phyloP scores from a whole-genome alignment of 2,329 filamentous ascomycete genomes.

The Sclerotinia glacialis region DNA sequence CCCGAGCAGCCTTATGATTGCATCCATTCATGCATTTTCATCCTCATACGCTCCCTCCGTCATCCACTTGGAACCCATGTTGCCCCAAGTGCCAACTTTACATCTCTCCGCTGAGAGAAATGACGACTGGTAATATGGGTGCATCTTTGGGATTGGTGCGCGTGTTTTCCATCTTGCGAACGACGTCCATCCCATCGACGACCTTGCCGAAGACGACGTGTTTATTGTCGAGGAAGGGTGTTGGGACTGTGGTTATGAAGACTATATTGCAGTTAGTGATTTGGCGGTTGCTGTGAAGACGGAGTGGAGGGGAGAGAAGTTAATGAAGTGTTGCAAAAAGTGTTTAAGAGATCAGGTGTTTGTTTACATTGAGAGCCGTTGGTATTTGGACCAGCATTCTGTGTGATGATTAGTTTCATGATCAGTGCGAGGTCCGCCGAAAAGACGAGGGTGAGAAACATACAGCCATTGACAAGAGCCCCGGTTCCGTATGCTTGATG shows the following conservation, averaged over 20 bases:
- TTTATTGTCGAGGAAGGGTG: slow-evolving; percentile 85
- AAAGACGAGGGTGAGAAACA: slow-evolving; percentile 40
- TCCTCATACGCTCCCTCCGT: neutral
- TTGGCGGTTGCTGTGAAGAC: slow-evolving; percentile 43
- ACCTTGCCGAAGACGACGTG: slow-evolving; percentile 96
- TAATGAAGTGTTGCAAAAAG: neutral
- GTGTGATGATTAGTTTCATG: slow-evolving; percentile 18
- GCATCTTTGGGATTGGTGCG: slow-evolving; percentile 75
- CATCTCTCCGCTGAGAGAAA: slow-evolving; percentile 93
- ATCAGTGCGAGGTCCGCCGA: neutral
- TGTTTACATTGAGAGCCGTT: slow-evolving; percentile 76
- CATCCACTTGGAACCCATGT: neutral
- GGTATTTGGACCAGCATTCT: slow-evolving; percentile 89
- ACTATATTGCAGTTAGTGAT: slow-evolving; percentile 80
- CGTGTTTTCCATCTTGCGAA: slow-evolving; percentile 88
- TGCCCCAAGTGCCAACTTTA: slow-evolving; percentile 43
- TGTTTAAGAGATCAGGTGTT: neutral
- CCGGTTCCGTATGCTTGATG: slow-evolving; percentile 73
- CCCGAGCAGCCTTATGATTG: neutral
- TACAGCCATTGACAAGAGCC: slow-evolving; percentile 90
- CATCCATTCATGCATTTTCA: no score
- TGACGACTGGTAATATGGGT: slow-evolving; percentile 78
- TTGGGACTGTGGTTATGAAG: slow-evolving; percentile 89
- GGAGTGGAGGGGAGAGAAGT: neutral
- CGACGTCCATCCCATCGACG: slow-evolving; percentile 83